Evolutionary conservation across 2,329 filamentous ascomycete genomes (phyloP), one percentile per base, ranked within the genome.

Genomic region (Mollisia scopiformis): DNA sequence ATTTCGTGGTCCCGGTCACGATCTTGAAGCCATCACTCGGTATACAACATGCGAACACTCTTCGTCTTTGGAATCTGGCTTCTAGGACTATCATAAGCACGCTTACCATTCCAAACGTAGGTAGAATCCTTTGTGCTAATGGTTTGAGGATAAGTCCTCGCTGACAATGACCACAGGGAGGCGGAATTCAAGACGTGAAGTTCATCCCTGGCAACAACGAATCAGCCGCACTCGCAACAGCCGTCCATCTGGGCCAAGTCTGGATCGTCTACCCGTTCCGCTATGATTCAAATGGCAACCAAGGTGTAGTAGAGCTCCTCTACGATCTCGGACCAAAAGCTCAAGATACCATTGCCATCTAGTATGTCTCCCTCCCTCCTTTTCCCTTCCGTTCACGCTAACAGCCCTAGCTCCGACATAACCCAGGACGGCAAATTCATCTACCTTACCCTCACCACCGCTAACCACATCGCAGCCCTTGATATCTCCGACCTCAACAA

Each of bases 261-360:
- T 88, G 85, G 85, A 82, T 87, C 71, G 86, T 88, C 74, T 88
- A 88, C 71, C 85, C 85, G 23, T 82, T 82, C 77, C 82, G 83
- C 64, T 81, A 77, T 62, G 78, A 85, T 67, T 70, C 77, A 7
- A 77, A 82, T 23, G 85, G 84, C 56, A 82, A 83, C 50, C 84
- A 82, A 64, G 86, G 86, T 58, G 79, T 82, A 7, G 80, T 84
- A 5, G 80, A 88, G 72, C 77, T 84, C 0, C 80, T 88, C 27
- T 86, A 78, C 66, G 83, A 86, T 62, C 79, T 88, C 25, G 85
- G 85, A 3, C 75, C 77, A 43, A 82, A 82, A 63, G 84, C 83
- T 47, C 82, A 81, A 56, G 77, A 86, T 59, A 82, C 80, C 2
- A 71, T 82, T 25, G 85, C 84, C 51, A 87, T 87, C 73, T 87